Evolutionary conservation across 768 basidiomycete species (phyloP).

Genomic region (Russula abietina): DNA sequence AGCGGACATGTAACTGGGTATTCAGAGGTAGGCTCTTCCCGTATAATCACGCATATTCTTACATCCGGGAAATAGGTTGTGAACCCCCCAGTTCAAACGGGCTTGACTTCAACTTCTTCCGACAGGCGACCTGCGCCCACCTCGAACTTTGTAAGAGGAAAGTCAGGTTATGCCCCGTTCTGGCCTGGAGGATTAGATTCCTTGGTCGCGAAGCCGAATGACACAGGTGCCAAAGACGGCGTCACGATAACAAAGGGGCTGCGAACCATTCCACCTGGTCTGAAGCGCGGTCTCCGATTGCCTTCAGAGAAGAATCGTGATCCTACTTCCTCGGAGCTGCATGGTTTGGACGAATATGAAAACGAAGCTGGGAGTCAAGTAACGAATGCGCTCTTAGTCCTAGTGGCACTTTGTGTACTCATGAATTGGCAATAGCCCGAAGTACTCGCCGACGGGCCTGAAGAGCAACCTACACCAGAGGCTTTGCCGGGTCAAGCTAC

Average conservation of each 20-base stretch:
- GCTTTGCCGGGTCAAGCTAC: slow-evolving; percentile 23
- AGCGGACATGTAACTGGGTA: slow-evolving; percentile 77
- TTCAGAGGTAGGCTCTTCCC: slow-evolving; percentile 50
- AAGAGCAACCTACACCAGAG: slow-evolving; percentile 26
- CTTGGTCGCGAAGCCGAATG: slow-evolving; percentile 28
- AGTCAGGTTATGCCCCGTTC: slow-evolving; percentile 90
- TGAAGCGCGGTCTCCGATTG: slow-evolving; percentile 72
- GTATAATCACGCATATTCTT: neutral
- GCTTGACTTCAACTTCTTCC: slow-evolving; percentile 79
- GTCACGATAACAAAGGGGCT: slow-evolving; percentile 42
- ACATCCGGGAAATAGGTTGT: slow-evolving; percentile 40
- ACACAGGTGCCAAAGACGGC: slow-evolving; percentile 26
- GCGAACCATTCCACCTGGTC: slow-evolving; percentile 74
- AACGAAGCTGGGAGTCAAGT: slow-evolving; percentile 3
- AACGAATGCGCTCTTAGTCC: neutral
- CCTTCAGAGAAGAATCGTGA: slow-evolving; percentile 50
- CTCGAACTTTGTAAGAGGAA: slow-evolving; percentile 85
- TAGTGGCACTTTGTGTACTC: neutral
- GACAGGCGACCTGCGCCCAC: slow-evolving; percentile 76
- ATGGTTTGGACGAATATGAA: slow-evolving; percentile 19
- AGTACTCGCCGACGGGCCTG: neutral
- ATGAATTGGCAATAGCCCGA: neutral
- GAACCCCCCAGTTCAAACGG: slow-evolving; percentile 52
- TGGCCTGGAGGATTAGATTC: slow-evolving; percentile 89
- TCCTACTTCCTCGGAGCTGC: slow-evolving; percentile 35